These are phyloP conservation scores for Meyerozyma smithsonii DNA, from an alignment of 1,139 yeast genomes.

Conservation along the genomic window DNA sequence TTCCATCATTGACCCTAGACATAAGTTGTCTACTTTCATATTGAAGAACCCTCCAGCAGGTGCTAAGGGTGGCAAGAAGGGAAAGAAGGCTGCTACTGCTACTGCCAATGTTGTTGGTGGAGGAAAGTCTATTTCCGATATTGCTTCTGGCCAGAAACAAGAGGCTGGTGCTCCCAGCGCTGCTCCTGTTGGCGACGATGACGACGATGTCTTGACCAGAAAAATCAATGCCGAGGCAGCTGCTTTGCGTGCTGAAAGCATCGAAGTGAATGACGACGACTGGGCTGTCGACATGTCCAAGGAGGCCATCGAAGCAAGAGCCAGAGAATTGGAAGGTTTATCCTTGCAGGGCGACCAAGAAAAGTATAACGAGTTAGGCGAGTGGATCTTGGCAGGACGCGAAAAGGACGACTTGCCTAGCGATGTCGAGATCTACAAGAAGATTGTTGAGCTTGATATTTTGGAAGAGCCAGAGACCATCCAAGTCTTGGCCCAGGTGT, in stretches of 20 bases:
- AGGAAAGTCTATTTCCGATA: constrained; percentile 73
- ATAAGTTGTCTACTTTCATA: constrained; percentile 80
- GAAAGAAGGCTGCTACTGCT: constrained; percentile 79
- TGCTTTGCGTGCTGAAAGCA: constrained; percentile 47
- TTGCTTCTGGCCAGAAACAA: constrained; percentile 55
- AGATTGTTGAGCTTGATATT: constrained; percentile 76
- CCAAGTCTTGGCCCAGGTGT: constrained; percentile 86
- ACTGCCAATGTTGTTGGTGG: constrained; percentile 89
- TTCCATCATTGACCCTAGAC: constrained; percentile 79
- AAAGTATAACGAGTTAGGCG: constrained; percentile 74
- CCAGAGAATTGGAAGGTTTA: constrained; percentile 72
- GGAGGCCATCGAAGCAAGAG: constrained; percentile 94
- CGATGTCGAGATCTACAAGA: constrained; percentile 90
- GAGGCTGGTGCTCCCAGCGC: constrained; percentile 22
- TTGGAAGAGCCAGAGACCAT: constrained; percentile 70
- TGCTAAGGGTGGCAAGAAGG: constrained; percentile 50
- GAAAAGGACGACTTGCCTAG: constrained; percentile 60
- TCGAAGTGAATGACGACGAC: constrained; percentile 77
- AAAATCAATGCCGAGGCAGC: constrained; percentile 86
- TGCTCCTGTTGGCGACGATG: constrained; percentile 41
- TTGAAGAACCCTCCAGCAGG: constrained; percentile 87
- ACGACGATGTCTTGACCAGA: constrained; percentile 73
- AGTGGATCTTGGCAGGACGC: constrained; percentile 65
- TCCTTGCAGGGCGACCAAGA: constrained; percentile 34
- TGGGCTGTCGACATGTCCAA: constrained; percentile 99